These are phyloP conservation scores for Lonicera japonica DNA, from an alignment of 129 eudicot genomes.

Conservation along the genomic window DNA sequence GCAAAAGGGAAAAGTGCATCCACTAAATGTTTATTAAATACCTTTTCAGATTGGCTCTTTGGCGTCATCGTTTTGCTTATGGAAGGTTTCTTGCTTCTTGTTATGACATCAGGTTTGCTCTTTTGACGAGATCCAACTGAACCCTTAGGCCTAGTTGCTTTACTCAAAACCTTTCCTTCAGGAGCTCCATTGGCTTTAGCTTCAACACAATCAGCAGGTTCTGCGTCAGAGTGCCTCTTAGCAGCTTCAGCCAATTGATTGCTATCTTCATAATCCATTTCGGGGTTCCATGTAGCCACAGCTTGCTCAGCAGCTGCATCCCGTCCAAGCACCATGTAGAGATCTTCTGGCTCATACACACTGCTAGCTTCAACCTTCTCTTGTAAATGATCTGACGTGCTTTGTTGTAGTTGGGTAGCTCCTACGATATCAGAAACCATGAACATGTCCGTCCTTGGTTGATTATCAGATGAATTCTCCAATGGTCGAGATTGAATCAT, in stretches of 20 bases:
- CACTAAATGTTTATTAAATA: constrained; percentile 12
- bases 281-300: constrained; percentile 52
- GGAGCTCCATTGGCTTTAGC: constrained; percentile 21
- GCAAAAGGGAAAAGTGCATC: background rate
- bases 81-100: constrained; percentile 31
- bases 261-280: constrained; percentile 40
- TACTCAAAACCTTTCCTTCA: constrained; percentile 25
- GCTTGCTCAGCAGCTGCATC: constrained; percentile 39
- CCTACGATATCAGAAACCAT: constrained; percentile 39
- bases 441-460: constrained; percentile 33
- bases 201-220: constrained; percentile 21
- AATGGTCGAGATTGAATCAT: constrained; percentile 34
- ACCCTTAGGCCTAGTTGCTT: constrained; percentile 45
- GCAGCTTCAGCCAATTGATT: constrained; percentile 19
- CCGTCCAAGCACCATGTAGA: constrained; percentile 57
- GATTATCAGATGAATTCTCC: constrained; percentile 22
- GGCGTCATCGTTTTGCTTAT: constrained; percentile 30
- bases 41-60: constrained; percentile 59
- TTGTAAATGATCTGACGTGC: constrained; percentile 10
- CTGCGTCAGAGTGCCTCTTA: constrained; percentile 5
- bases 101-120: constrained; percentile 30
- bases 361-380: constrained; percentile 14
- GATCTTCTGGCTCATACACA: constrained; percentile 53
- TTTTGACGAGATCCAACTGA: constrained; percentile 28
- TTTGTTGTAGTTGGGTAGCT: constrained; percentile 13